phyloP scores from a whole-genome alignment of 345 rosid genomes.

The Salix arbutifolia region DNA sequence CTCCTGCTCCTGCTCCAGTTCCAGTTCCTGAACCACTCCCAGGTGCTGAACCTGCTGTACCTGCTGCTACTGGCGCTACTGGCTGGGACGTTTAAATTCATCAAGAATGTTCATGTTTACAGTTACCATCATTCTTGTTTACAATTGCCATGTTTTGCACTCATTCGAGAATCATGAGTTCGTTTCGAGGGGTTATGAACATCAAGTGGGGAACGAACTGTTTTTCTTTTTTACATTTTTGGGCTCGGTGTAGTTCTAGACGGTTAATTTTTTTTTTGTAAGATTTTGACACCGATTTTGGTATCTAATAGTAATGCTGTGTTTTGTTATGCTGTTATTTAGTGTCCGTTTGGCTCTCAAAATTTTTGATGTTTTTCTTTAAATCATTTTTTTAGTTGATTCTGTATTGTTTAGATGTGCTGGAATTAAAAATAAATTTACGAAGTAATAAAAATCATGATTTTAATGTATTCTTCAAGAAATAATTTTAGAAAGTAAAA shows the following conservation, averaged over 20 bases:
- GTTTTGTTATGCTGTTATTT: background rate
- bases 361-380: too few relatives aligned
- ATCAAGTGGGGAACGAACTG: conserved; percentile 6
- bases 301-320: background rate
- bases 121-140: background rate
- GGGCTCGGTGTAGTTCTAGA: conserved; percentile 22
- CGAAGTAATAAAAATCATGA: too few relatives aligned
- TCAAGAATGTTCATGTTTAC: conserved; percentile 4
- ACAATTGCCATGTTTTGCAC: background rate
- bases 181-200: background rate
- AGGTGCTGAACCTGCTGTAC: background rate
- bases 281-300: conserved; percentile 8
- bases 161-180: conserved; percentile 12
- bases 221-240: background rate
- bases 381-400: too few relatives aligned
- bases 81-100: conserved; percentile 41
- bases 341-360: too few relatives aligned
- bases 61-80: conserved; percentile 8
- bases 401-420: too few relatives aligned
- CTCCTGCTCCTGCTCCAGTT: background rate
- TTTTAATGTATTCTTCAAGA: too few relatives aligned
- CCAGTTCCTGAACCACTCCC: conserved; percentile 16
- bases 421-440: too few relatives aligned
- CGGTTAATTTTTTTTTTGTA: background rate
- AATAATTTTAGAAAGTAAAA: too few relatives aligned